Evolutionary conservation across 441 rosid species (phyloP), one percentile per base, ranked within the genome.

Genomic region (Pelargonium hybrid): DNA sequence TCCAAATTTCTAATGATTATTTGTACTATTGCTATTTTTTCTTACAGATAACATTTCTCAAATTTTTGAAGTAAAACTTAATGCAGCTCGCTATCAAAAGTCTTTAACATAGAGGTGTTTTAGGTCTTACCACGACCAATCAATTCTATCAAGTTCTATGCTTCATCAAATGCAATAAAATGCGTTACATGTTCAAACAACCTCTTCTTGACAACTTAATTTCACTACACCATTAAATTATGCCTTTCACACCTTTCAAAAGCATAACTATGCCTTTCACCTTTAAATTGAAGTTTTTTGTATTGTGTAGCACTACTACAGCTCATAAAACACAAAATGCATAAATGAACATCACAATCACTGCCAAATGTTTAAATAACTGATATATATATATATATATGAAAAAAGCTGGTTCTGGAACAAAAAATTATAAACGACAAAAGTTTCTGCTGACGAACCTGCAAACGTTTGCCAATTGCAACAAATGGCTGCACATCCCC

Each of bases 401-500:
- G 17, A 13, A 13, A 61, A 61, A 23, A 13, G 15, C 2, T 59
- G 10, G 65, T 59, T 59, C 5, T 13, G n/a, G 34, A 23, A 23
- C n/a, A 59, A 25, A 59, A 21, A 23, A 21, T 18, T 57, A 21
- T 57, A 57, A 39, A 39, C 2, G 34, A 23, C 26, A 59, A 62
- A 62, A 62, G 39, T 37, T 62, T 62, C 39, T 25, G 66, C 34
- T 26, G 64, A 61, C 37, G 65, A 62, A 94, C 99, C 99, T 92
- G 99, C 72, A 94, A 85, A 39, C 90, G 87, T 85, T 90, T 94
- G 17, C 93, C 99, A 69, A 92, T 94, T 0, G 98, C 99, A 84
- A 88, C 74, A 84, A 94, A 94, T 68, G 99, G 98, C 75, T 94
- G 98, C 81, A 94, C 98, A 86, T 94, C 99, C 48, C 99, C 98